Base-by-base conservation (phyloP, 192 early-diverging fungal species). In the Allomyces macrogynus region DNA sequence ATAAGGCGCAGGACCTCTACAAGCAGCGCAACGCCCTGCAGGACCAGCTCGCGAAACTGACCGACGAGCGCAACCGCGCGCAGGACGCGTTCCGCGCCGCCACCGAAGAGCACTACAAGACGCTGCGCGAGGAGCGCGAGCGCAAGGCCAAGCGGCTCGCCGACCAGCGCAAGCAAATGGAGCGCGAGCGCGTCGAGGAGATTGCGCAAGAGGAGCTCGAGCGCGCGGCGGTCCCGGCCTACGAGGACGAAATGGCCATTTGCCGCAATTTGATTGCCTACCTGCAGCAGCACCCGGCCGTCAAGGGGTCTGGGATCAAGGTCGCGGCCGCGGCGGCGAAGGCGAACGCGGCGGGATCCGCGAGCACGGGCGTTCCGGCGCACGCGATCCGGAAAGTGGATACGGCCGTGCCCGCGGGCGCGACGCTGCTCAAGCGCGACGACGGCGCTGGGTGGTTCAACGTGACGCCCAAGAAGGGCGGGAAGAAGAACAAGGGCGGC, bases 171-270 rank as follows among this genome's bases (percentile, higher is more conserved):
- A 77, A 83, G 66, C 81, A 81, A 64, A 79, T 86, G 67, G 77
- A 82, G 66, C 76, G 80, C 63, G 82, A 84, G 64, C 81, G 84
- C 70, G 81, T 86, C n/a, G 67, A 81, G 64, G 82, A 75, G 49
- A 70, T 81, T 61, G 87, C 87, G 14, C 78, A 86, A 70, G 74
- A 82, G 66, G 88, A 91, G 72, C 84, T 82, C 61, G 93, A 94
- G 68, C 76, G 84, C 61, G 93, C 93, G 44, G 85, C 90, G 64
- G 75, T 89, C 26, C 90, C 90, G 32, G 92, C 93, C 8, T 97
- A 83, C 77, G 76, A 82, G 62, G 78, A 79, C 70, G 93, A 97
- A 73, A 93, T 97, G 69, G 69, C 77, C 72, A 80, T 77, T 62
- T 93, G 91, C 80, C 84, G 86, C 65, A 82, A 81, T 63, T 76